Evolutionary conservation across 2,329 filamentous ascomycete species (phyloP), one percentile per base, ranked within the genome.

Genomic region (Dactylonectria macrodidyma): DNA sequence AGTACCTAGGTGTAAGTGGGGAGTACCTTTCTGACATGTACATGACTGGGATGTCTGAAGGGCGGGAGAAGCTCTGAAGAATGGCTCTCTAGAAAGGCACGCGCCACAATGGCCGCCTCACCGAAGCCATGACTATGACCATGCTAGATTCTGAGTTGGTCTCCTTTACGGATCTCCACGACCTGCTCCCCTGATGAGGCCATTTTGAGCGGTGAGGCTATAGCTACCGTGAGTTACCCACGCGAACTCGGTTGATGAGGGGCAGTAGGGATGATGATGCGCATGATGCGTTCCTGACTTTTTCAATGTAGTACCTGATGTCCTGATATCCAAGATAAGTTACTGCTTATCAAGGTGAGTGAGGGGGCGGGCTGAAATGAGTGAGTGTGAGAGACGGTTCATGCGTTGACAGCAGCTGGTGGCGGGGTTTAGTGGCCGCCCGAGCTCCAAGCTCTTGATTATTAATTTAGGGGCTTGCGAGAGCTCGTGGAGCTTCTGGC

Each of bases 181-280:
- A 24, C 1, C 47, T 34, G 22, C 47, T 22, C 5, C 34, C 12
- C 46, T 30, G 9, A 60, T 60, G 58, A 60, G 58, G 22, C 58
- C 47, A 60, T 60, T 60, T 51, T 38, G 26, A 46, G 58, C 58
- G 58, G 58, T 60, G 58, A 60, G 58, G 47, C 19, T 22, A 52
- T 60, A 7, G 54, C 34, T 60, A 51, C 44, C 33, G 56, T 36
- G 44, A 11, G 44, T 46, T 59, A 48, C 16, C 12, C 24, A 33
- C 14, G 56, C 30, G 16, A 33, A 41, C 26, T 52, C 50, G 51
- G 51, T 16, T 10, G 51, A 41, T 26, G 33, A 33, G 16, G 26
- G 26, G 44, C 10, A 56, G 34, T 36, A 30, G n/a, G 57, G 57
- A 48, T 59, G 55, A 54, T 54, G 33, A 54, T 54, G 33, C 51